phyloP scores from a whole-genome alignment of 495 filamentous ascomycete species.

The Aspergillus ellipticus region DNA sequence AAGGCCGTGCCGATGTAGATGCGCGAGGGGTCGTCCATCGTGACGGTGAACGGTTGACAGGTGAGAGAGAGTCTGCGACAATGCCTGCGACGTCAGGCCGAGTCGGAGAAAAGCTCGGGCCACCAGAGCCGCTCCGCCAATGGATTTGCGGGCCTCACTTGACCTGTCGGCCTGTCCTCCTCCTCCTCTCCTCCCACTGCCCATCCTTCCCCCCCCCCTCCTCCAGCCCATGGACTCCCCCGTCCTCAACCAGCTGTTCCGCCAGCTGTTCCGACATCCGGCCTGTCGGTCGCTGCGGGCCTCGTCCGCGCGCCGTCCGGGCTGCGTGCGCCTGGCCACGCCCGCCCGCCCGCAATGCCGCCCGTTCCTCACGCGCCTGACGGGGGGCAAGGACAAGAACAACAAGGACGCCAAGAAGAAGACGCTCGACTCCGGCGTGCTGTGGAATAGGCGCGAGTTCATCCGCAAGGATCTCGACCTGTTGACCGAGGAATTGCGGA shows the following conservation, averaged over 20 bases:
- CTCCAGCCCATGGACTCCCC: constrained; percentile 71
- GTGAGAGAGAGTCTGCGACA: background rate
- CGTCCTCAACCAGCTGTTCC: constrained; percentile 71
- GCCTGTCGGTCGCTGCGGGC: constrained; percentile 56
- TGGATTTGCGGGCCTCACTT: constrained; percentile 5
- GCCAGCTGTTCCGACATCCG: constrained; percentile 71
- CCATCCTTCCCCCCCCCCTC: constrained; percentile 3
- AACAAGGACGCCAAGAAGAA: constrained; percentile 25
- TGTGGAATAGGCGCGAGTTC: constrained; percentile 78
- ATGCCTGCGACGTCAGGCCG: background rate
- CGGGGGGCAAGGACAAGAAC: constrained; percentile 3
- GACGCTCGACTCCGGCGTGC: constrained; percentile 26
- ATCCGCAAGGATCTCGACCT: constrained; percentile 65
- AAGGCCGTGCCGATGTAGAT: constrained; percentile 66
- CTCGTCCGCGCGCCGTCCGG: constrained; percentile 14
- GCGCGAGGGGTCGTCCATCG: constrained; percentile 29
- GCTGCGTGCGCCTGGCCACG: constrained; percentile 20
- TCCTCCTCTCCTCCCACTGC: constrained; percentile 3
- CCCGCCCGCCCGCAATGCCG: constrained; percentile 35
- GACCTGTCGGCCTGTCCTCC: constrained; percentile 3
- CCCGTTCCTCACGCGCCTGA: constrained; percentile 39
- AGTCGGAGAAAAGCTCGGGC: constrained; percentile 26
- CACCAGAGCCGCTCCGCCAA: constrained; percentile 16
- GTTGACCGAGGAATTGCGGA: constrained; percentile 60
- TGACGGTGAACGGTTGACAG: background rate